Conservation (phyloP, 129 eudicot species). For the Chrysanthemum seticuspe region DNA sequence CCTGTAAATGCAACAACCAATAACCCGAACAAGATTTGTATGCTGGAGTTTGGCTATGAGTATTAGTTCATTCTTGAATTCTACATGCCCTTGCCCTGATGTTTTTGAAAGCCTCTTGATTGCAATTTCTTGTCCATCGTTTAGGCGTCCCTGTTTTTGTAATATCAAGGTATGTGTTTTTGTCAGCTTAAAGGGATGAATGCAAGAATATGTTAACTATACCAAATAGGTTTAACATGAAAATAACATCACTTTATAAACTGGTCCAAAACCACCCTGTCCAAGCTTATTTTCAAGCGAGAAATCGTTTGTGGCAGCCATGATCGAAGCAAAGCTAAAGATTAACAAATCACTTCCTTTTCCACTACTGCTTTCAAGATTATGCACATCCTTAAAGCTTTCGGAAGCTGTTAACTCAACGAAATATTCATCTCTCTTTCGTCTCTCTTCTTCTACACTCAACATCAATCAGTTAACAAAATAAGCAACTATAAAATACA, state of each 20-base stretch:
- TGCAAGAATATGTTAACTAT: background rate
- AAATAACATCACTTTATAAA: constrained; percentile 39
- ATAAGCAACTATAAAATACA: background rate
- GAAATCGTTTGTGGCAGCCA: constrained; percentile 39
- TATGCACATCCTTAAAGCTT: constrained; percentile 27
- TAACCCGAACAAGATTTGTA: constrained; percentile 44
- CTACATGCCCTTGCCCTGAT: constrained; percentile 46
- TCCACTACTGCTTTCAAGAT: constrained; percentile 21
- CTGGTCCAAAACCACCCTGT: constrained; percentile 58
- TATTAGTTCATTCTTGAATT: constrained; percentile 45
- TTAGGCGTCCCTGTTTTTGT: constrained; percentile 24
- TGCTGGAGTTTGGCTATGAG: constrained; percentile 51
- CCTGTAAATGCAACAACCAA: constrained; percentile 44
- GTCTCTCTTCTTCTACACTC: constrained; percentile 17
- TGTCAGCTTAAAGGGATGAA: background rate
- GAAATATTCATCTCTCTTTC: constrained; percentile 20
- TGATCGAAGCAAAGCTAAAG: constrained; percentile 33
- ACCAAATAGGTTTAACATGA: background rate
- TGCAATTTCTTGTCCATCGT: constrained; percentile 36
- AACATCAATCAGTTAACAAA: background rate
- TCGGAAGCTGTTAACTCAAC: constrained; percentile 28
- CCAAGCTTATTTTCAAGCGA: constrained; percentile 42
- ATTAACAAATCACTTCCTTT: constrained; percentile 31
- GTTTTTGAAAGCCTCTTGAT: constrained; percentile 44
- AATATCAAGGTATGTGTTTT: background rate